Conservation (phyloP, 1,284 basidiomycete genomes). For the Puccinia coronata region DNA sequence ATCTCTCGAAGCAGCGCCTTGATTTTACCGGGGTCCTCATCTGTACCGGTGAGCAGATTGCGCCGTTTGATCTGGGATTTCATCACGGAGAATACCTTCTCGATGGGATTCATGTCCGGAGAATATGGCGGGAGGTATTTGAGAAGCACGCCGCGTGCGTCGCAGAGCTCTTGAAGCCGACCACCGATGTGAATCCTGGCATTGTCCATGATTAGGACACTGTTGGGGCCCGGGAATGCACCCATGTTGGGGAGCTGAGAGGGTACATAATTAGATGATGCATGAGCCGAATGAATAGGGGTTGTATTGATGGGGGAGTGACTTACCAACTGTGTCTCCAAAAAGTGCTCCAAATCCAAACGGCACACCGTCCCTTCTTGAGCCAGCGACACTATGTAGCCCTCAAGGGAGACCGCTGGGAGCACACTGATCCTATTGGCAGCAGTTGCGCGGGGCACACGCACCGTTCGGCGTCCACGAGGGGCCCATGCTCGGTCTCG, state of each 20-base stretch:
- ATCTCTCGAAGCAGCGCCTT: not conserved
- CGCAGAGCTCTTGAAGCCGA: not conserved
- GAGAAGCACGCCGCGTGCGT: not conserved
- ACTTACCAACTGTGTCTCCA: not conserved
- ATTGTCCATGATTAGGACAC: slow-evolving; percentile 9
- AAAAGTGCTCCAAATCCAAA: slow-evolving; percentile 4
- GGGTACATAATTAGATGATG: not conserved
- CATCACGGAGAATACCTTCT: not conserved
- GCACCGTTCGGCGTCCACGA: not conserved
- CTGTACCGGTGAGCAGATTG: not conserved
- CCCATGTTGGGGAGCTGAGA: slow-evolving; percentile 17
- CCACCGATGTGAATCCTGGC: not conserved
- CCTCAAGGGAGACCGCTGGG: not conserved
- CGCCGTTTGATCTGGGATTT: not conserved
- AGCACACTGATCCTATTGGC: not conserved
- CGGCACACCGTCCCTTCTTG: not conserved
- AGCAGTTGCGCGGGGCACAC: not conserved
- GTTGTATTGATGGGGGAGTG: no score
- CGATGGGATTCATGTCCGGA: slow-evolving; percentile 19
- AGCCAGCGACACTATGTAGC: not conserved
- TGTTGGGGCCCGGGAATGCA: not conserved
- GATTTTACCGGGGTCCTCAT: not conserved
- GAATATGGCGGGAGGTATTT: slow-evolving; percentile 12
- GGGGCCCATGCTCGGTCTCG: not conserved
- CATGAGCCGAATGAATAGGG: no score